Base-by-base conservation (phyloP, 2,329 filamentous ascomycete species). In the Colletotrichum sp. region DNA sequence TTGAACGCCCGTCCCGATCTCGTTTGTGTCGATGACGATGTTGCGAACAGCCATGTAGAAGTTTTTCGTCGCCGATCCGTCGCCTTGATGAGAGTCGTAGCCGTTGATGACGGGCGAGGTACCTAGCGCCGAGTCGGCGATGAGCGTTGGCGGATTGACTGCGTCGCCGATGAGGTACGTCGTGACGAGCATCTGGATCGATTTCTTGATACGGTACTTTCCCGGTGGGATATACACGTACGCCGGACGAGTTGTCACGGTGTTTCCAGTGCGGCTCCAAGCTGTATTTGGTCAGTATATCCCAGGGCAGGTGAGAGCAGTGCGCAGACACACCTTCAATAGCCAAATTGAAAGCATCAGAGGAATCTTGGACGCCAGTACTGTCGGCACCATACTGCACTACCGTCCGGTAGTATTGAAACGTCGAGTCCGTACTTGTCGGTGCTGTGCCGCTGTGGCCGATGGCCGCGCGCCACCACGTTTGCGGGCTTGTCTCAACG, bases 31-130 rank as follows among this genome's bases (percentile, higher is more conserved):
- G 62, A 84, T 69, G 7, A 80, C 75, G 39, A 84, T 32, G 64
- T 84, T 84, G 68, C 82, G 81, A 18, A 83, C 75, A 24, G 79
- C 78, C 77, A 84, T 83, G 78, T 82, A 84, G 63, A 84, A 83
- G 77, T 83, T 83, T 73, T 83, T 84, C 76, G 79, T 84, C 18
- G 70, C 69, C 15, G 73, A 77, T 62, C 77, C 79, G n/a, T 81
- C 77, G 16, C 81, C 81, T 52, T 81, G 80, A 63, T 79, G 68
- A 10, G 74, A 75, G 60, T 83, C 82, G 44, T 80, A 81, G 24
- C 70, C 70, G 63, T 76, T 63, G 70, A 81, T 79, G 44, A 81
- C 78, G 9, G 79, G 16, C 70, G 72, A 5, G 76, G 64, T 57
- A 78, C 73, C 73, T 7, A 76, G 63, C 32, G 62, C 70, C 39